phyloP scores from a whole-genome alignment of 2,329 filamentous ascomycete species.

The Aspergillus fumigatus region DNA sequence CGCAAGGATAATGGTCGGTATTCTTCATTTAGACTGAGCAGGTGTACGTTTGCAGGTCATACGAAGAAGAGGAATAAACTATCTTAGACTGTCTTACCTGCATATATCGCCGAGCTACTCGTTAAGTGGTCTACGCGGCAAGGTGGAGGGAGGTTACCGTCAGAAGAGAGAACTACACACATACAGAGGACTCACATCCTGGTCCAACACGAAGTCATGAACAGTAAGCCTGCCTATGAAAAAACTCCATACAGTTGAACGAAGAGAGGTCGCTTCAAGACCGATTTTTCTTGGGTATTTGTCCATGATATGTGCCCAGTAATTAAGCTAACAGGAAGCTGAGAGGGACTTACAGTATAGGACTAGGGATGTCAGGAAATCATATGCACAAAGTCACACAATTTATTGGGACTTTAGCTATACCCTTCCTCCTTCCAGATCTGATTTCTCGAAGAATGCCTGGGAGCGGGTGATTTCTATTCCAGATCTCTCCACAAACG shows the following conservation, averaged over 20 bases:
- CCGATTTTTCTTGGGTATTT: neutral
- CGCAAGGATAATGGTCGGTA: no score
- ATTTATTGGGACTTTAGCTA: neutral
- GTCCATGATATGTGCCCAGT: neutral
- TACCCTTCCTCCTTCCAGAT: slow-evolving; percentile 9
- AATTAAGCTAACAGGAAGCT: neutral
- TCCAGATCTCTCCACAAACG: slow-evolving; percentile 46
- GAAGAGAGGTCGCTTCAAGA: neutral
- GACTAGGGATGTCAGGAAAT: neutral
- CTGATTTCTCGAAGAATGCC: slow-evolving; percentile 36
- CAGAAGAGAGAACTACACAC: neutral
- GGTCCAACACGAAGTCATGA: neutral
- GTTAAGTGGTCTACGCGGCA: neutral
- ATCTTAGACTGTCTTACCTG: neutral
- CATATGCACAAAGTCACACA: neutral
- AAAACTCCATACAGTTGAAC: neutral
- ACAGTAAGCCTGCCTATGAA: neutral
- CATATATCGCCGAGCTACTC: neutral
- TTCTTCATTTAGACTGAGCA: neutral
- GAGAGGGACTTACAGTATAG: neutral
- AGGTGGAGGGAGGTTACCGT: neutral
- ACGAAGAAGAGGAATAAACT: no score
- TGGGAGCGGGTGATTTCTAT: slow-evolving; percentile 47
- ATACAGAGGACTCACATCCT: neutral
- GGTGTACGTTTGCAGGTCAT: neutral